Percentiles rank a stretch among this genome's conserved stretches.
These are phyloP conservation scores for Coemansia umbellata DNA, from an alignment of 192 early-diverging fungal genomes.

Conservation along the genomic window DNA sequence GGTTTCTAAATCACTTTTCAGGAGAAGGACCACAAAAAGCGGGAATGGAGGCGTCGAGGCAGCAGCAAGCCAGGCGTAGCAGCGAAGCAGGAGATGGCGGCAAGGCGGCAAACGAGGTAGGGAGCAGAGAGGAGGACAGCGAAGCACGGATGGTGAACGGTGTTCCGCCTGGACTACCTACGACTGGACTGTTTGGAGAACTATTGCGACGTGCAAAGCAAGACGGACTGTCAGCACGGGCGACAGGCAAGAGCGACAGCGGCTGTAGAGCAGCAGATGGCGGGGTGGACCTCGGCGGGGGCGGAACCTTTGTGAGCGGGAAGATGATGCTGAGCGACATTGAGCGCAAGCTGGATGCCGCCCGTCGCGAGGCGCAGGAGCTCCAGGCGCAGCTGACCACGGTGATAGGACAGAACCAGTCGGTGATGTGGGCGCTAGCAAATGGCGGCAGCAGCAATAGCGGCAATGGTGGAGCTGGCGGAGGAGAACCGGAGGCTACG, in stretches of 20 bases:
- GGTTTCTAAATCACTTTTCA: constrained; percentile 47
- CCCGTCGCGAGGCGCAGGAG: constrained; percentile 36
- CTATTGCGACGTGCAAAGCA: constrained; percentile 34
- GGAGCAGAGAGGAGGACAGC: not conserved
- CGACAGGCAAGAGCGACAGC: not conserved
- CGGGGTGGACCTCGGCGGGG: not conserved
- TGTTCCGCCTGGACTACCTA: constrained; percentile 36
- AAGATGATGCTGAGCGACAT: constrained; percentile 40
- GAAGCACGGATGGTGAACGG: constrained; percentile 20
- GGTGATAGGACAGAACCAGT: constrained; percentile 45
- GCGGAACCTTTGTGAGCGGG: constrained; percentile 10
- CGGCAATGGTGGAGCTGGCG: constrained; percentile 4
- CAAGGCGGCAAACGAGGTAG: constrained; percentile 1
- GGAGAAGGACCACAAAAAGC: constrained; percentile 5
- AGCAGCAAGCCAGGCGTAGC: not conserved
- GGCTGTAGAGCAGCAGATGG: not conserved
- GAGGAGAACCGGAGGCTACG: too few relatives aligned
- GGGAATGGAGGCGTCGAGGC: not conserved
- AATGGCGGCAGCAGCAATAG: constrained; percentile 7
- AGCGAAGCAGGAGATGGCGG: not conserved
- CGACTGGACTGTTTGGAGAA: constrained; percentile 45
- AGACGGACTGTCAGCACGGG: not conserved
- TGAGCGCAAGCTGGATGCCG: constrained; percentile 34
- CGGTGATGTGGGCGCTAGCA: constrained; percentile 34
- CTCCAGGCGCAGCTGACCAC: constrained; percentile 46